A percentile compares a stretch with the other conserved stretches of the same genome.
Conservation (phyloP, 2,329 filamentous ascomycete genomes). For the Apiospora arundinis region DNA sequence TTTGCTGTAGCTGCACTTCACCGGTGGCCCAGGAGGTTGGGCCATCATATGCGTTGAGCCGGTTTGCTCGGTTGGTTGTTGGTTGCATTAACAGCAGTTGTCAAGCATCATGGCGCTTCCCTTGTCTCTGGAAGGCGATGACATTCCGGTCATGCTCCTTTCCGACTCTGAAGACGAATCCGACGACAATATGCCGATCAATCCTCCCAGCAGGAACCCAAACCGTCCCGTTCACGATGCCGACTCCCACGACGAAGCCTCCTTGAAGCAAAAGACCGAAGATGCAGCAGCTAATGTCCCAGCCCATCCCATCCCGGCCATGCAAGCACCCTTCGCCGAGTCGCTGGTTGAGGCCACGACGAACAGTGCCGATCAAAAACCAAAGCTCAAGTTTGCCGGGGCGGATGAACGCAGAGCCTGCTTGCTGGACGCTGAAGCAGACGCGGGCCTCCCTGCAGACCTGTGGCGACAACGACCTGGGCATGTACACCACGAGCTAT, state of each 20-base stretch:
- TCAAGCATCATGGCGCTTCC: constrained; percentile 22
- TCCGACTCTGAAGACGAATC: constrained; percentile 28
- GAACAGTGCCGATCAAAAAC: constrained; percentile 52
- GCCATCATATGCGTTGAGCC: constrained; percentile 4
- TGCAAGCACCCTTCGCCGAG: constrained; percentile 85
- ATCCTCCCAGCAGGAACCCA: constrained; percentile 25
- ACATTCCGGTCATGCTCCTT: constrained; percentile 25
- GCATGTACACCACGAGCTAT: constrained; percentile 84
- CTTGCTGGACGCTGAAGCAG: constrained; percentile 71
- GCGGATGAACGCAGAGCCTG: constrained; percentile 68
- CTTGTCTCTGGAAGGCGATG: constrained; percentile 26
- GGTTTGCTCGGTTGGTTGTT: constrained; percentile 3
- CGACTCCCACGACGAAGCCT: constrained; percentile 29
- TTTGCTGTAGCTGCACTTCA: not conserved
- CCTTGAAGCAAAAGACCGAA: constrained; percentile 38
- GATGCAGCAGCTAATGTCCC: constrained; percentile 45
- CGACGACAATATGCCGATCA: constrained; percentile 12
- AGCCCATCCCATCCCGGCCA: constrained; percentile 73
- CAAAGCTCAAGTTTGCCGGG: constrained; percentile 59
- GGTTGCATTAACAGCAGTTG: not conserved
- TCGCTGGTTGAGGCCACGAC: constrained; percentile 75
- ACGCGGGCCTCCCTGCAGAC: constrained; percentile 74
- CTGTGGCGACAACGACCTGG: constrained; percentile 78
- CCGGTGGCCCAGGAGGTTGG: constrained; percentile 9
- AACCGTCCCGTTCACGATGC: constrained; percentile 28